Evolutionary conservation across 2,329 filamentous ascomycete species (phyloP), one percentile per base, ranked within the genome.

Genomic region (Talaromyces sp.): DNA sequence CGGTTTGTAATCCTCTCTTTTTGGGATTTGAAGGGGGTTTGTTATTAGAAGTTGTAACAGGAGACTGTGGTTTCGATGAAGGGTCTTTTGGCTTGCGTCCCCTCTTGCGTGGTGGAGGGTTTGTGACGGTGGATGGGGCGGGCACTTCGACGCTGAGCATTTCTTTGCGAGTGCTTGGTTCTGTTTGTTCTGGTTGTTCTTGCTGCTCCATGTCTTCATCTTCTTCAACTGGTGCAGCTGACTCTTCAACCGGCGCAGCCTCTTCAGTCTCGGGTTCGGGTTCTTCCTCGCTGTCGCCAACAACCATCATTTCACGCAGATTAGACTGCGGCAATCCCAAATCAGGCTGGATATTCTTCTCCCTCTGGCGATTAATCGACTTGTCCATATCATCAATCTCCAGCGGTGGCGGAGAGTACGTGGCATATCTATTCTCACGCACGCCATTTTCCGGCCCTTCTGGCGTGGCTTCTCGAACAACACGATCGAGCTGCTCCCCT

Each of bases 61-160:
- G 19, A 53, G 54, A 33, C 49, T 60, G 60, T 27, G 11, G 7
- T 17, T 30, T 7, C 11, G 8, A 9, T n/a, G 6, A 30, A 30
- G 28, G 28, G 28, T 30, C 30, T 19, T 27, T 27, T 17, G 58
- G 59, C 22, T 59, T 62, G 25, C 57, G 61, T 11, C 59, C 59
- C 55, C 42, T 62, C 59, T 58, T 62, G 42, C 53, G 51, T 17
- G 60, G 36, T 33, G 54, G n/a, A 2, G 52, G 19, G 9, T 53
- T 22, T 53, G 49, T 10, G 28, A n/a, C 4, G 25, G 10, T 28
- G 15, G 62, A 28, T 36, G 47, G 49, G 9, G 51, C 55, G 10
- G 62, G 62, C n/a, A 64, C 42, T 27, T 64, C 62, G 36, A 64
- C 62, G 27, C 60, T 54, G 22, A 64, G 36, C 19, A 58, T 52